These are phyloP conservation scores for Umbellularia californica DNA, from an alignment of 164 flowering plant genomes.

Conservation along the genomic window DNA sequence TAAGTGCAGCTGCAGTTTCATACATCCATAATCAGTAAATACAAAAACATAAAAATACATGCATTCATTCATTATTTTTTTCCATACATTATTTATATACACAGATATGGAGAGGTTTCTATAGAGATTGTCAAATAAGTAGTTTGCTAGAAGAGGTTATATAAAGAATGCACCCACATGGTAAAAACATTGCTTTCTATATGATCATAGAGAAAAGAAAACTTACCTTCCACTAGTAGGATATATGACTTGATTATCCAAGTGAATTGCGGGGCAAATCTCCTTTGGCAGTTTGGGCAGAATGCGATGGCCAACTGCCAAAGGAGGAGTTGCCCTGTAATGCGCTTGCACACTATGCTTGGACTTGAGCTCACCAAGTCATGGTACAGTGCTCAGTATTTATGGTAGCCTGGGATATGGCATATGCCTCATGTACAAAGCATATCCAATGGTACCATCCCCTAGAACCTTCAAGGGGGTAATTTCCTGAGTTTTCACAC, in stretches of 20 bases:
- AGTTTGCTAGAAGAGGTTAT: too few species aligned
- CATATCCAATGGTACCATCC: conserved; percentile 3
- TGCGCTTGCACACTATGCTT: conserved; percentile 1
- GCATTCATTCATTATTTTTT: too few species aligned
- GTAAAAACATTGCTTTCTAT: too few species aligned
- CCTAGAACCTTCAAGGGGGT: background rate
- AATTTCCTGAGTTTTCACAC: background rate
- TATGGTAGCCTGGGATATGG: background rate
- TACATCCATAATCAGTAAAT: too few species aligned
- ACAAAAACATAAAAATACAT: too few species aligned
- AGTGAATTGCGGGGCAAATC: conserved; percentile 47
- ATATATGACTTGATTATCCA: background rate
- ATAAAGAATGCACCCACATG: too few species aligned
- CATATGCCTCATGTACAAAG: background rate
- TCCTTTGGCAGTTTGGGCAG: conserved; percentile 41
- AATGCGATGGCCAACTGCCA: conserved; percentile 12
- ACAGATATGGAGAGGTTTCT: too few species aligned
- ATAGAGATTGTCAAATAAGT: too few species aligned
- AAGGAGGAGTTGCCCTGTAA: conserved; percentile 14
- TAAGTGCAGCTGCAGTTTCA: too few species aligned
- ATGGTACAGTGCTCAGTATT: background rate
- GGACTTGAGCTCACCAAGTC: background rate
- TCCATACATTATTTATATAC: too few species aligned
- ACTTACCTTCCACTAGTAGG: background rate
- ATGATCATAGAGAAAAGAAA: background rate